A percentile compares a stretch with the other conserved stretches of the same genome.
Conservation (phyloP, 805 yeast species). For the Candida pseudofarinosa region DNA sequence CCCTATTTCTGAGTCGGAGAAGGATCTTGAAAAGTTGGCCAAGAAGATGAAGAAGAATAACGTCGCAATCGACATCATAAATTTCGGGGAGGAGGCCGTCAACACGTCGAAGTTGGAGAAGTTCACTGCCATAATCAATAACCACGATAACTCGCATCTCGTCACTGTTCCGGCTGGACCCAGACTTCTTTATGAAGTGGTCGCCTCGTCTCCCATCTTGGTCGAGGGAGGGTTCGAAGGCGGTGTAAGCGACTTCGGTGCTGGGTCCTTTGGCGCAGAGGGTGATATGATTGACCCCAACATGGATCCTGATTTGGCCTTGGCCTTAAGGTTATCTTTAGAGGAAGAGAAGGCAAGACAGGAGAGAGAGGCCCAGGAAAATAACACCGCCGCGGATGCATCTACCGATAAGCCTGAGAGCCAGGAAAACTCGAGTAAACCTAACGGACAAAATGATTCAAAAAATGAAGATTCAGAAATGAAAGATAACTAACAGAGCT, state of each 20-base stretch:
- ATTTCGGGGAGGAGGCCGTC: constrained; percentile 82
- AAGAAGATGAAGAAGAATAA: constrained; percentile 91
- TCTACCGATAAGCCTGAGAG: constrained; percentile 3
- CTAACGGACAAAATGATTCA: constrained; percentile 18
- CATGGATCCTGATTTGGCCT: constrained; percentile 94
- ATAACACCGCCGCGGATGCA: constrained; percentile 15
- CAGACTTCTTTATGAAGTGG: constrained; percentile 73
- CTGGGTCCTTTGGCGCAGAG: constrained; percentile 43
- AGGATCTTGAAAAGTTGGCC: constrained; percentile 78
- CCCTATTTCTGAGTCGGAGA: constrained; percentile 67
- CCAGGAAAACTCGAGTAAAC: constrained; percentile 29
- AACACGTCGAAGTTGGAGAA: constrained; percentile 78
- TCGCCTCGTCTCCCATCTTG: constrained; percentile 73
- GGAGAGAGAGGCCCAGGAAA: constrained; percentile 57
- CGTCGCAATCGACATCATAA: constrained; percentile 83
- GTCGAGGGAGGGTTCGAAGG: constrained; percentile 58
- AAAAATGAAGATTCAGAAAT: constrained; percentile 11
- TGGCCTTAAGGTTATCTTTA: constrained; percentile 89
- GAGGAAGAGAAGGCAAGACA: constrained; percentile 95
- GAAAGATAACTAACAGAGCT: constrained; percentile 9
- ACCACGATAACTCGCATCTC: constrained; percentile 74
- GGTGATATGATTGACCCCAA: constrained; percentile 62
- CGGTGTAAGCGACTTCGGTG: constrained; percentile 39
- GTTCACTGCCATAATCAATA: constrained; percentile 69
- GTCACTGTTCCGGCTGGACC: constrained; percentile 89